These are phyloP conservation scores for Leccinellum rugosiceps DNA, from an alignment of 768 basidiomycete species.

Conservation along the genomic window DNA sequence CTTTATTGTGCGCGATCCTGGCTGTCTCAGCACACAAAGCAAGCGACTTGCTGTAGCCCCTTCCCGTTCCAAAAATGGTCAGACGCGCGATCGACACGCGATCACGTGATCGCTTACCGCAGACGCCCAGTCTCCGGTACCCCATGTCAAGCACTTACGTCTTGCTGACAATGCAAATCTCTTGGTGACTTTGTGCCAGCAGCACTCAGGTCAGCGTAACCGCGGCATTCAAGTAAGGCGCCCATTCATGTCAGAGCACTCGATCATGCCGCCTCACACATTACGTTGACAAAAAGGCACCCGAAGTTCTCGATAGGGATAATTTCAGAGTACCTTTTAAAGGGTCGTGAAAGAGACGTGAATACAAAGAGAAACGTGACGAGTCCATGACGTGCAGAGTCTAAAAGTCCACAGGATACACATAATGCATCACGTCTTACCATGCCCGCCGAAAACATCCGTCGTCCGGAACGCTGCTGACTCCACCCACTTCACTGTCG, in stretches of 20 bases:
- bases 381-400: background rate
- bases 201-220: no score
- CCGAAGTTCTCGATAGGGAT: background rate
- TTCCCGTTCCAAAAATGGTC: slow-evolving; percentile 1
- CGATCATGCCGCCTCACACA: background rate
- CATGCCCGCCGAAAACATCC: background rate
- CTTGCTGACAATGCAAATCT: background rate
- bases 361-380: background rate
- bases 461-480: background rate
- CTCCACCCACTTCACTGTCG: slow-evolving; percentile 7
- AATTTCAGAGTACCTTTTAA: background rate
- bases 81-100: slow-evolving; percentile 5
- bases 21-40: slow-evolving; percentile 21
- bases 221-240: no score
- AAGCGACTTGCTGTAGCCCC: background rate
- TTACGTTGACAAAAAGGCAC: background rate
- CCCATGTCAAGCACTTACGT: background rate
- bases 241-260: background rate
- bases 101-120: slow-evolving; percentile 5
- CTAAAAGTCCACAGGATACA: background rate
- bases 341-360: background rate
- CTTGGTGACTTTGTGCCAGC: background rate
- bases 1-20: background rate
- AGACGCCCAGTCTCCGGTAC: no score
- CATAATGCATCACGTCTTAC: background rate